phyloP scores from a whole-genome alignment of 371 early-diverging fungal genomes.

The Funneliformis caledonium region DNA sequence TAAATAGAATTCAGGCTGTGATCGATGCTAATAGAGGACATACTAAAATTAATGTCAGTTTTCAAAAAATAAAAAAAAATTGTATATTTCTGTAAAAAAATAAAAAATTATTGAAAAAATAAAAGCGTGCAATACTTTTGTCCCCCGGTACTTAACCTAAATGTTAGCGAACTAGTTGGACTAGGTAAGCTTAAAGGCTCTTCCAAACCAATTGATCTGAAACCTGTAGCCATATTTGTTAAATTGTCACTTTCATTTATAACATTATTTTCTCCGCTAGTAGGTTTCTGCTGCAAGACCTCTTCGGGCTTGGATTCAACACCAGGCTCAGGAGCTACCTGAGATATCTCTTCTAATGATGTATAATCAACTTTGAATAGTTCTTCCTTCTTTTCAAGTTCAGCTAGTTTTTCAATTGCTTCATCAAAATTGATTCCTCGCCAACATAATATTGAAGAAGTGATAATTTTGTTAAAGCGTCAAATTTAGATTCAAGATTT shows the following conservation, averaged over 20 bases:
- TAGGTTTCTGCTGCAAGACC: neutral
- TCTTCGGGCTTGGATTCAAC: neutral
- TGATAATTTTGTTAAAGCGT: neutral
- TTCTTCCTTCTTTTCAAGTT: neutral
- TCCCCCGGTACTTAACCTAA: neutral
- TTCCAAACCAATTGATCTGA: neutral
- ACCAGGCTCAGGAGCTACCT: neutral
- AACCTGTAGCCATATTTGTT: neutral
- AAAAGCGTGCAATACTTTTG: no score
- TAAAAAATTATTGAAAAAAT: no score
- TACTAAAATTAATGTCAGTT: no score
- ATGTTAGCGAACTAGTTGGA: neutral
- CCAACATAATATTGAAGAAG: neutral
- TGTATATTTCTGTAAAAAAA: no score
- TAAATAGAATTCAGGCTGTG: no score
- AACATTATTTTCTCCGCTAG: neutral
- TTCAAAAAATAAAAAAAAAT: no score
- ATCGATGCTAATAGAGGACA: no score
- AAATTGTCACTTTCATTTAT: neutral
- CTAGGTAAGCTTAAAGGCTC: neutral
- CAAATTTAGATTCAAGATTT: neutral
- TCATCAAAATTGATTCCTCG: neutral
- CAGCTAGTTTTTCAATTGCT: neutral
- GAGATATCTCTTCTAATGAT: neutral
- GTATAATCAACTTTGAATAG: neutral